Evolutionary conservation across 352 stramenopile genomes (phyloP).

Genomic region (Pseudoperonospora humuli): DNA sequence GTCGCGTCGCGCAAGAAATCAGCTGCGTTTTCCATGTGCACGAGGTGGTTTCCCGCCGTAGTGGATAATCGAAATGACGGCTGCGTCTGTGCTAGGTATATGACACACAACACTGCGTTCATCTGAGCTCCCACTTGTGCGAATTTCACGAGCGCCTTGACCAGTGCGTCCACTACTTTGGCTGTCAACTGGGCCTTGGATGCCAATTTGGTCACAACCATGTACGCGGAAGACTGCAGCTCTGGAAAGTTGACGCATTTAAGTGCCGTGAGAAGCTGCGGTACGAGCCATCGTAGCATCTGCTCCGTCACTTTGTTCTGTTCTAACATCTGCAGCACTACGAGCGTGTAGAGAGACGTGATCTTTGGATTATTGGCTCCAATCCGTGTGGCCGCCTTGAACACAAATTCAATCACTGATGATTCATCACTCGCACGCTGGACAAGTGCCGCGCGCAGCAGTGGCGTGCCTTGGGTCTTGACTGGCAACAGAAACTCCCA

Average conservation of each 20-base stretch:
- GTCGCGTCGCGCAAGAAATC: constrained; percentile 58
- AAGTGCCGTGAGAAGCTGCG: constrained; percentile 61
- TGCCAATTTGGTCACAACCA: constrained; percentile 78
- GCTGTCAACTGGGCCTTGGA: constrained; percentile 66
- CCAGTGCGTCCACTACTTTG: constrained; percentile 64
- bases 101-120: constrained; percentile 69
- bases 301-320: constrained; percentile 47
- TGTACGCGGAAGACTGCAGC: constrained; percentile 75
- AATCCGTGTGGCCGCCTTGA: constrained; percentile 49
- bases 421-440: constrained; percentile 66
- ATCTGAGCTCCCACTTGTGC: constrained; percentile 52
- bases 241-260: constrained; percentile 63
- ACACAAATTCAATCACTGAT: constrained; percentile 74
- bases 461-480: constrained; percentile 58
- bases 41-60: constrained; percentile 54
- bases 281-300: constrained; percentile 74
- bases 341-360: constrained; percentile 78
- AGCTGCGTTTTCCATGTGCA: constrained; percentile 57
- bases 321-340: constrained; percentile 79
- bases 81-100: constrained; percentile 70
- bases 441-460: constrained; percentile 63
- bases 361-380: constrained; percentile 64
- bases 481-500: constrained; percentile 81
- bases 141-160: constrained; percentile 75
- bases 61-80: constrained; percentile 48